A percentile compares a stretch with the other conserved stretches of the same genome.
Conservation (phyloP, 2,329 filamentous ascomycete genomes). For the Colletotrichum limetticola region DNA sequence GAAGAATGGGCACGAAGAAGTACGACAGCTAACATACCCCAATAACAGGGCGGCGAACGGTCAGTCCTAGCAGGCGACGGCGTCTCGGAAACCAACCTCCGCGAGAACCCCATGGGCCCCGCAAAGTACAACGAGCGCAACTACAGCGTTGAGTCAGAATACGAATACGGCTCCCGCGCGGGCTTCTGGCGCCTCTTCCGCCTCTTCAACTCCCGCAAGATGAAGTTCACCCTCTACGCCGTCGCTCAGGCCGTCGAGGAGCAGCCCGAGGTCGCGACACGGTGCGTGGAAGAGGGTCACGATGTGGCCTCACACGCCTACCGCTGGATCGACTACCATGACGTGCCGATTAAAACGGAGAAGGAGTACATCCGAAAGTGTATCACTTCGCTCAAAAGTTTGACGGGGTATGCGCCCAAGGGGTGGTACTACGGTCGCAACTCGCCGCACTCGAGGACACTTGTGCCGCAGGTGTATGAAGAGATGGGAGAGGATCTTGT, state of each 20-base stretch:
- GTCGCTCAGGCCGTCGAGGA: constrained; percentile 60
- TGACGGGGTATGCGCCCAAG: constrained; percentile 57
- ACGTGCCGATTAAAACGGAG: constrained; percentile 56
- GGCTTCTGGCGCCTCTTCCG: constrained; percentile 62
- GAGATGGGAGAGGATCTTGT: constrained; percentile 62
- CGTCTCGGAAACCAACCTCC: constrained; percentile 48
- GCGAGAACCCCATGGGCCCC: constrained; percentile 50
- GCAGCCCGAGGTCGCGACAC: constrained; percentile 57
- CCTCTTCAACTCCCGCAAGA: constrained; percentile 58
- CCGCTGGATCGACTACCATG: constrained; percentile 62
- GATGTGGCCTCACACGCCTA: constrained; percentile 62
- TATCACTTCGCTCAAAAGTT: constrained; percentile 51
- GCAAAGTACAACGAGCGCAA: constrained; percentile 53
- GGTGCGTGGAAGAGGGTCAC: constrained; percentile 60
- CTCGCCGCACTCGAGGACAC: constrained; percentile 54
- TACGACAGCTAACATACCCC: background rate
- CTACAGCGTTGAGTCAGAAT: constrained; percentile 60
- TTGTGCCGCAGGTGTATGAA: constrained; percentile 60
- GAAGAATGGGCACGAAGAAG: no score
- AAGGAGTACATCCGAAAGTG: constrained; percentile 57
- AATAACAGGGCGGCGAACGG: constrained; percentile 45
- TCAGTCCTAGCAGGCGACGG: constrained; percentile 51
- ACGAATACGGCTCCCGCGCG: constrained; percentile 60
- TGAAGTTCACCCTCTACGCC: constrained; percentile 62
- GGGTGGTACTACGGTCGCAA: constrained; percentile 62